phyloP scores from a whole-genome alignment of 352 stramenopile genomes.

The Phytophthora pinifolia region DNA sequence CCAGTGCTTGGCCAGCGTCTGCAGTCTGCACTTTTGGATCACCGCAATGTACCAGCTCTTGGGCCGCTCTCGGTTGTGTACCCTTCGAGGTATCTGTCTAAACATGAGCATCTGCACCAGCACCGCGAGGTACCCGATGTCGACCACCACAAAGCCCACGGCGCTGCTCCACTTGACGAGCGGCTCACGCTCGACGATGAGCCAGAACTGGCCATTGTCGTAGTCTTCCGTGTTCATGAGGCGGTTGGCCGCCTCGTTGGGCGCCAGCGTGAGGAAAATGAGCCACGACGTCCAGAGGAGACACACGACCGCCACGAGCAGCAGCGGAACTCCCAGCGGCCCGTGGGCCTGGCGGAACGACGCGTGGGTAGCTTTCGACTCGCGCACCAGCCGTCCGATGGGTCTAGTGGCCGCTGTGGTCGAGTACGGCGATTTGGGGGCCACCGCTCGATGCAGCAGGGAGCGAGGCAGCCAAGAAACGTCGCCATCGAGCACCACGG shows the following conservation, averaged over 20 bases:
- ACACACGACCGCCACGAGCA: constrained; percentile 16
- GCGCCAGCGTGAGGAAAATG: constrained; percentile 22
- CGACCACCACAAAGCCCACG: constrained; percentile 15
- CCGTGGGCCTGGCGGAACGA: constrained; percentile 26
- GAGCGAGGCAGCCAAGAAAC: not conserved
- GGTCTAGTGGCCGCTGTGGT: constrained; percentile 7
- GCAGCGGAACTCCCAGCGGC: constrained; percentile 13
- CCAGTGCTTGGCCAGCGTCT: constrained; percentile 5
- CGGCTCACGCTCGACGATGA: constrained; percentile 21
- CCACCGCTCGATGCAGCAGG: not conserved
- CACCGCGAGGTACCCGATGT: constrained; percentile 12
- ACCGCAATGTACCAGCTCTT: constrained; percentile 16
- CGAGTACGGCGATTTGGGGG: not conserved
- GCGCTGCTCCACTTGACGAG: constrained; percentile 14
- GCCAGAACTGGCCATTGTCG: constrained; percentile 34
- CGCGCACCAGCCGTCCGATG: not conserved
- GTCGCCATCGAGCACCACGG: not conserved
- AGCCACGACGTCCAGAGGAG: constrained; percentile 32
- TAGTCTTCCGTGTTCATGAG: constrained; percentile 32
- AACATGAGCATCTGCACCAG: constrained; percentile 27
- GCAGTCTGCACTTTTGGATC: constrained; percentile 5
- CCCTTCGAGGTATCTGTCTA: not conserved
- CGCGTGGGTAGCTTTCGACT: not conserved
- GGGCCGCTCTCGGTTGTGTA: not conserved
- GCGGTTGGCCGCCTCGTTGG: constrained; percentile 28